Evolutionary conservation across 306 rosid species (phyloP).

Genomic region (Sesbania bispinosa): DNA sequence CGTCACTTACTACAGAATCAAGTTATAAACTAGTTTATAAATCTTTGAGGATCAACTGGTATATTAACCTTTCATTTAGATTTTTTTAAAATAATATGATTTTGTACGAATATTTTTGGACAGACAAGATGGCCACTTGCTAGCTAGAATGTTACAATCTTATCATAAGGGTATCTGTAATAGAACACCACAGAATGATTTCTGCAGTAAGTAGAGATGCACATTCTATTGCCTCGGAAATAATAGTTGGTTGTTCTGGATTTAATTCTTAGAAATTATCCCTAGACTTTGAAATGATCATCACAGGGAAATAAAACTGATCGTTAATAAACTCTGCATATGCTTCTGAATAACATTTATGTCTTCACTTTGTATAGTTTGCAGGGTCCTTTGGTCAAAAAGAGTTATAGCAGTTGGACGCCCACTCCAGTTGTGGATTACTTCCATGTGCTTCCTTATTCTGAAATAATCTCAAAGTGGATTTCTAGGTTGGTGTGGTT

Average conservation of each 20-base stretch:
- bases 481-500: slow-evolving; percentile 49
- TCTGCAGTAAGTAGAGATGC: not conserved
- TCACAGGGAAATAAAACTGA: not conserved
- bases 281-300: not conserved
- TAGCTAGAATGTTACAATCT: slow-evolving; percentile 21
- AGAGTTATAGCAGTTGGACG: slow-evolving; percentile 49
- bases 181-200: not conserved
- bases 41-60: not conserved
- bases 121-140: slow-evolving; percentile 16
- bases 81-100: not conserved
- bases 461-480: slow-evolving; percentile 55
- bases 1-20: not conserved
- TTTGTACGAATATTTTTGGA: not conserved
- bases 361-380: slow-evolving; percentile 46
- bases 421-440: slow-evolving; percentile 58
- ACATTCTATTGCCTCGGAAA: not conserved
- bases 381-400: slow-evolving; percentile 67
- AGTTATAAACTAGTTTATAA: slow-evolving; percentile 21
- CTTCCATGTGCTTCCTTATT: slow-evolving; percentile 82
- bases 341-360: slow-evolving; percentile 19
- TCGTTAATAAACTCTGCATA: not conserved
- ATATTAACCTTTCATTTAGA: slow-evolving; percentile 8
- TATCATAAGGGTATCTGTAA: not conserved
- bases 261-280: slow-evolving; percentile 18
- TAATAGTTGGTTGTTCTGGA: not conserved